These are phyloP conservation scores for Cyclotella atomus DNA, from an alignment of 108 stramenopile species.

Conservation along the genomic window DNA sequence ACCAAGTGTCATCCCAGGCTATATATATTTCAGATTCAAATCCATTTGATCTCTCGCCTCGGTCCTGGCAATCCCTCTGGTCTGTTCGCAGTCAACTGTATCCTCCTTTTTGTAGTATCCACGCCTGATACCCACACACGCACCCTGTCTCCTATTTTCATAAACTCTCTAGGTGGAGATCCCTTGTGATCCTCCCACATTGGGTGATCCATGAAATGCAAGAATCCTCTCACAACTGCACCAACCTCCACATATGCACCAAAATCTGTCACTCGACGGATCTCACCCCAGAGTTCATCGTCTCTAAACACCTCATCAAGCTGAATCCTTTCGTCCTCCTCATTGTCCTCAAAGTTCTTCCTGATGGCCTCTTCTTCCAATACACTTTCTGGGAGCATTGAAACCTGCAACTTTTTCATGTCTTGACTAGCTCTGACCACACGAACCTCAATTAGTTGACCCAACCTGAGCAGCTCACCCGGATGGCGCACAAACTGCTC, in stretches of 20 bases:
- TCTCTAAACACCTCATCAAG: slow-evolving; percentile 81
- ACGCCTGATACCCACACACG: slow-evolving; percentile 87
- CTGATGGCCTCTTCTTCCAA: slow-evolving; percentile 43
- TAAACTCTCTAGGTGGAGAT: slow-evolving; percentile 62
- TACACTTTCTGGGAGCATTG: slow-evolving; percentile 68
- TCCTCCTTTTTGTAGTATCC: slow-evolving; percentile 65
- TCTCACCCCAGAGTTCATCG: slow-evolving; percentile 92
- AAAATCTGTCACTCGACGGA: slow-evolving; percentile 88
- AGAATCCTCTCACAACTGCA: slow-evolving; percentile 87
- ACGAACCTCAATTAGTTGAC: slow-evolving; percentile 73
- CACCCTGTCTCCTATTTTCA: slow-evolving; percentile 76
- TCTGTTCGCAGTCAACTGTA: slow-evolving; percentile 80
- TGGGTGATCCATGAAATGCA: slow-evolving; percentile 95
- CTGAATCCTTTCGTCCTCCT: slow-evolving; percentile 69
- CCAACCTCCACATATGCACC: slow-evolving; percentile 92
- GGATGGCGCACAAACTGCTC: slow-evolving; percentile 85
- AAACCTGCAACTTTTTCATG: slow-evolving; percentile 78
- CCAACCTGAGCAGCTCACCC: slow-evolving; percentile 67
- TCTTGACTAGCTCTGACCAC: slow-evolving; percentile 62
- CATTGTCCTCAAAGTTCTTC: slow-evolving; percentile 26
- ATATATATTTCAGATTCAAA: background rate
- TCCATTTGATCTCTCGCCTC: slow-evolving; percentile 58
- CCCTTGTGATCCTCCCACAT: slow-evolving; percentile 64
- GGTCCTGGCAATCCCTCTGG: slow-evolving; percentile 78
- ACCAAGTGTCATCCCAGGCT: too few relatives aligned